Evolutionary conservation across 2,329 filamentous ascomycete species (phyloP).

Genomic region (Volutella citrinella): DNA sequence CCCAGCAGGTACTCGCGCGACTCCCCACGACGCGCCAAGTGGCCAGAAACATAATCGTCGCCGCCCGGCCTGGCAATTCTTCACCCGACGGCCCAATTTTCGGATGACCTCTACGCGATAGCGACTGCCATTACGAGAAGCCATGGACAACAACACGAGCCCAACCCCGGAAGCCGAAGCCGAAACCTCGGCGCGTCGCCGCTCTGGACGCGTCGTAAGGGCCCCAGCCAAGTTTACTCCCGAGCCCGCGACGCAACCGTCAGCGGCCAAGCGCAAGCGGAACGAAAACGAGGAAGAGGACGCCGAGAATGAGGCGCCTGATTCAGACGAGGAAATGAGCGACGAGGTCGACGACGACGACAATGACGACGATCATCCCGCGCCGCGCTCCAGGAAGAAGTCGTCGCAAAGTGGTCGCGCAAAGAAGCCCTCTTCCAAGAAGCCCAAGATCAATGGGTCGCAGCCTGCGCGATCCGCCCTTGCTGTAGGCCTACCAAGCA

Average conservation of each 20-base stretch:
- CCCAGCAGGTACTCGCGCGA: constrained; percentile 24
- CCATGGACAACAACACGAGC: constrained; percentile 54
- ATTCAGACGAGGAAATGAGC: constrained; percentile 44
- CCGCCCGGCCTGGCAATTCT: constrained; percentile 25
- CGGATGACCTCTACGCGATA: too few relatives aligned
- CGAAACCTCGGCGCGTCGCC: constrained; percentile 55
- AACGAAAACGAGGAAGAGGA: constrained; percentile 47
- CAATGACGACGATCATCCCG: constrained; percentile 40
- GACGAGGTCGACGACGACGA: constrained; percentile 47
- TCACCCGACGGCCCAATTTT: constrained; percentile 12
- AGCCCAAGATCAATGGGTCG: constrained; percentile 60
- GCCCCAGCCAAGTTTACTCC: constrained; percentile 58
- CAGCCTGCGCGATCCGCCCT: constrained; percentile 35
- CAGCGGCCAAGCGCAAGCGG: constrained; percentile 57
- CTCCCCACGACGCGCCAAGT: constrained; percentile 27
- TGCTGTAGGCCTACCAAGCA: constrained; percentile 45
- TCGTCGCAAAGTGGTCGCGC: constrained; percentile 43
- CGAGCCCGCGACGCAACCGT: constrained; percentile 38
- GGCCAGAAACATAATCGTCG: constrained; percentile 26
- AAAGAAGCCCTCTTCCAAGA: constrained; percentile 60
- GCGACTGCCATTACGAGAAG: constrained; percentile 29
- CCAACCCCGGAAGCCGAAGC: constrained; percentile 51
- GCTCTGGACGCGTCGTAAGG: constrained; percentile 66
- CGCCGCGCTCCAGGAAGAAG: constrained; percentile 36
- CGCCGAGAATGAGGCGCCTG: constrained; percentile 45